Percentiles rank a stretch among this genome's conserved stretches.
Conservation (phyloP, 441 rosid genomes). For the Populus hybrid region DNA sequence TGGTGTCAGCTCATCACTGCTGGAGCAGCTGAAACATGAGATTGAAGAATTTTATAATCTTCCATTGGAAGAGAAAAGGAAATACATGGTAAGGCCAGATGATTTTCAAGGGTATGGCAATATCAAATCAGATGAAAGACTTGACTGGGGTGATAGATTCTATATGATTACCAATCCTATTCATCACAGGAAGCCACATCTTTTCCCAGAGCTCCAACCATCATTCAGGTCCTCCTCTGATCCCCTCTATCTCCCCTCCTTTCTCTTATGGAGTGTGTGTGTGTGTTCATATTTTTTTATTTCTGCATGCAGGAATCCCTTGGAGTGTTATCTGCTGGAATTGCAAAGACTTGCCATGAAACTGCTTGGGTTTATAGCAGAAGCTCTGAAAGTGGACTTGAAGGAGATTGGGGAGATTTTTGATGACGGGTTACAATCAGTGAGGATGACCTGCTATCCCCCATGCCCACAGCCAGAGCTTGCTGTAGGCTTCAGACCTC, state of each 20-base stretch:
- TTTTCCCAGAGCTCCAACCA: conserved; percentile 48
- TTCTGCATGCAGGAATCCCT: conserved; percentile 20
- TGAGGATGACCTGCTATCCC: conserved; percentile 46
- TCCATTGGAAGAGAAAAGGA: conserved; percentile 50
- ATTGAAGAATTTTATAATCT: conserved; percentile 38
- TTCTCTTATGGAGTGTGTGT: not conserved
- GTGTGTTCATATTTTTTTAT: not conserved
- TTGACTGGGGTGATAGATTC: conserved; percentile 53
- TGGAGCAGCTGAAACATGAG: conserved; percentile 36
- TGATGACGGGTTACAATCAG: conserved; percentile 37
- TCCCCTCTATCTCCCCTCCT: not conserved
- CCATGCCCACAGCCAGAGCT: conserved; percentile 46
- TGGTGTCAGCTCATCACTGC: conserved; percentile 30
- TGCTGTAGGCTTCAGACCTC: conserved; percentile 38
- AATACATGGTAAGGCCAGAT: conserved; percentile 31
- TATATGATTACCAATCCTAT: conserved; percentile 43
- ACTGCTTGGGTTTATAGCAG: conserved; percentile 28
- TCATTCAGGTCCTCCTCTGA: conserved; percentile 31
- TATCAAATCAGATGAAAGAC: conserved; percentile 15
- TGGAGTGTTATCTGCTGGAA: conserved; percentile 37
- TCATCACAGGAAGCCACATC: conserved; percentile 37
- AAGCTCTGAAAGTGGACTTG: conserved; percentile 21
- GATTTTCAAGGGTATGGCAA: conserved; percentile 50
- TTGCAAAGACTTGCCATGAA: conserved; percentile 29
- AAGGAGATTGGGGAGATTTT: conserved; percentile 31